Evolutionary conservation across 1,284 basidiomycete genomes (phyloP), one percentile per base, ranked within the genome.

Genomic region (Paramarasmius palmivorus): DNA sequence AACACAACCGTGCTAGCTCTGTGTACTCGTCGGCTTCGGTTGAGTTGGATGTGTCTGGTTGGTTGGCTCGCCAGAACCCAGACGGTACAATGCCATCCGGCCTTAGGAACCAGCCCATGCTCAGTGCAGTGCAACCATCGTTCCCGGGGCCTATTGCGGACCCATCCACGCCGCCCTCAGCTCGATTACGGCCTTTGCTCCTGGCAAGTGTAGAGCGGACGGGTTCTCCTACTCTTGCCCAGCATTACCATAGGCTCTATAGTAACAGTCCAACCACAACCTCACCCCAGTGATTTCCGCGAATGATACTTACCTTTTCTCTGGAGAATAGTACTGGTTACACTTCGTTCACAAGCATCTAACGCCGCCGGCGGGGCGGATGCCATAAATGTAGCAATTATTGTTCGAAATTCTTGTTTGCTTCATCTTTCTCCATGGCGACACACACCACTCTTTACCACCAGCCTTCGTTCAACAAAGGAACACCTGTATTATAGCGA

Each of bases 121-220:
- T 58, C 20, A 61, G 59, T 54, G 59, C 59, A 7, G 59, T 61
- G 7, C 47, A 35, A 38, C 58, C 59, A 12, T 45, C 40, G n/a
- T 59, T 57, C 38, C 57, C 59, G 35, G 19, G 47, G 12, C 39
- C 52, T 15, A 23, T 42, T 38, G 23, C 49, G 19, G 26, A 53
- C 29, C 48, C 48, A 17, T 14, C 42, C 17, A 20, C 52, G n/a
- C 50, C 48, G 22, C 48, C 51, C 3, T 45, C 48, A 19, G 52
- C 48, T 17, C 47, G 52, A 6, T 34, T 57, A 38, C 52, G 51
- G 19, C 55, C 55, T 32, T 49, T 57, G 36, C 34, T 57, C 9
- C 44, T 57, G 9, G 55, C 55, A 3, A 53, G 52, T 25, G 55
- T 57, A 12, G 55, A 57, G 32, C 23, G 55, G 42, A 57, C 55